Evolutionary conservation across 176 grass and related monocot species (phyloP).

Genomic region (Dendrocalamus sinicus): DNA sequence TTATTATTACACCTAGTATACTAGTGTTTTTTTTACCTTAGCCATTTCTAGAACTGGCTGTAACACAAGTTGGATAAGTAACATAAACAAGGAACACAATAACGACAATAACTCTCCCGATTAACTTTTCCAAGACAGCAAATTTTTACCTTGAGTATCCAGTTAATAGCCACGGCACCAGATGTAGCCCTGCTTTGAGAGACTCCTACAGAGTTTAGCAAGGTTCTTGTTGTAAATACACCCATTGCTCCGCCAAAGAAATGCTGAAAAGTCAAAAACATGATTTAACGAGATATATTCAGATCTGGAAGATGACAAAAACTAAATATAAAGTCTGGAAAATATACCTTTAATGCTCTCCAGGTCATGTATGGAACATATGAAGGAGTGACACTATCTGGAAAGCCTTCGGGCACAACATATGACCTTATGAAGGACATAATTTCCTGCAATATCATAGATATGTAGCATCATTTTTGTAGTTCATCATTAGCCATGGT

Average conservation of each 20-base stretch:
- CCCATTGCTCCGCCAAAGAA: slow-evolving; percentile 99
- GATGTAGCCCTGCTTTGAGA: slow-evolving; percentile 81
- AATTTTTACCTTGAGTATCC: slow-evolving; percentile 90
- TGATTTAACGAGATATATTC: slow-evolving; percentile 12
- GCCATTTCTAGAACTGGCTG: neutral
- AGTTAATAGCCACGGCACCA: slow-evolving; percentile 97
- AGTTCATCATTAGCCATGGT: slow-evolving; percentile 5
- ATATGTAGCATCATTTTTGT: neutral
- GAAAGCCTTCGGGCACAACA: slow-evolving; percentile 97
- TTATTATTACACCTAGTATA: neutral
- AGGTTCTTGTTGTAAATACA: slow-evolving; percentile 87
- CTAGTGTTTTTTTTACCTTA: neutral
- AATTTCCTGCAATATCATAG: slow-evolving; percentile 66
- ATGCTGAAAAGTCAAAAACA: slow-evolving; percentile 55
- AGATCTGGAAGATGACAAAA: slow-evolving; percentile 4
- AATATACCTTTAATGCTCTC: slow-evolving; percentile 92
- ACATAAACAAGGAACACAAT: neutral
- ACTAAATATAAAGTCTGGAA: neutral
- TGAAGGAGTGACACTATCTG: slow-evolving; percentile 89
- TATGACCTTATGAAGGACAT: slow-evolving; percentile 92
- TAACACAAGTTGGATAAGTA: neutral
- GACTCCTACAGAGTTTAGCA: slow-evolving; percentile 88
- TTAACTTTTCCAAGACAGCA: neutral
- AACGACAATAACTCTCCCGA: neutral
- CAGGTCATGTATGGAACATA: slow-evolving; percentile 99